Evolutionary conservation across 345 rosid genomes (phyloP).

Genomic region (Heritiera fomes): DNA sequence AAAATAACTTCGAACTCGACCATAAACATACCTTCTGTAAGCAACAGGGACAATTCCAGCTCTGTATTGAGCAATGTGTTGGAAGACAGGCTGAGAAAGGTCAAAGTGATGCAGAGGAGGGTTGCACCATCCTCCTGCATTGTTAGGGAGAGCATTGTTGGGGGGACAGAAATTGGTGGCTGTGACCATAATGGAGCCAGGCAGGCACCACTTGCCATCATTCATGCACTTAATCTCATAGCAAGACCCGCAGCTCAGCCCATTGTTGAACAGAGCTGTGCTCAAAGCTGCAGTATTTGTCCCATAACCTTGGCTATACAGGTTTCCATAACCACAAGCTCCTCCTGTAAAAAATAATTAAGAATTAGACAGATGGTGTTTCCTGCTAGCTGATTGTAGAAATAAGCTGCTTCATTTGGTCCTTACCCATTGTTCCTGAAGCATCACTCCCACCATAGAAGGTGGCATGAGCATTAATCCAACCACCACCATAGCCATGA

Average conservation of each 20-base stretch:
- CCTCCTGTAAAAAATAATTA: constrained; percentile 44
- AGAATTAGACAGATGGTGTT: neutral
- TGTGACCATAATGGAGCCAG: constrained; percentile 65
- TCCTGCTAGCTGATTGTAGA: no score
- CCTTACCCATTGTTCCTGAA: constrained; percentile 59
- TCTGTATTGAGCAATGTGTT: constrained; percentile 76
- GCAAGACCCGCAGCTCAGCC: constrained; percentile 80
- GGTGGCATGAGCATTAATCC: constrained; percentile 47
- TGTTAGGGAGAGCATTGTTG: constrained; percentile 71
- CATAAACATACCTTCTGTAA: constrained; percentile 53
- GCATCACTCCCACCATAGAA: constrained; percentile 63
- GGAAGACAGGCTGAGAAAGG: constrained; percentile 82
- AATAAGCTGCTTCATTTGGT: neutral
- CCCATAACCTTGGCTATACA: constrained; percentile 83
- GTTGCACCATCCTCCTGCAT: constrained; percentile 87
- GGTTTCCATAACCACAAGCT: constrained; percentile 80
- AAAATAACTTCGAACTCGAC: neutral
- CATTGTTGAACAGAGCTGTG: constrained; percentile 76
- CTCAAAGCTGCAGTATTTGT: constrained; percentile 81
- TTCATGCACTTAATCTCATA: constrained; percentile 60
- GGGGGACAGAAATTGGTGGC: constrained; percentile 91
- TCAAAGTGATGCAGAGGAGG: constrained; percentile 82
- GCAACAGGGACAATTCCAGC: constrained; percentile 79
- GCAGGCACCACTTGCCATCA: constrained; percentile 71
- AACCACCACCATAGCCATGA: constrained; percentile 46